Evolutionary conservation across 768 basidiomycete genomes (phyloP), one percentile per base, ranked within the genome.

Genomic region (Podaxis rugospora): DNA sequence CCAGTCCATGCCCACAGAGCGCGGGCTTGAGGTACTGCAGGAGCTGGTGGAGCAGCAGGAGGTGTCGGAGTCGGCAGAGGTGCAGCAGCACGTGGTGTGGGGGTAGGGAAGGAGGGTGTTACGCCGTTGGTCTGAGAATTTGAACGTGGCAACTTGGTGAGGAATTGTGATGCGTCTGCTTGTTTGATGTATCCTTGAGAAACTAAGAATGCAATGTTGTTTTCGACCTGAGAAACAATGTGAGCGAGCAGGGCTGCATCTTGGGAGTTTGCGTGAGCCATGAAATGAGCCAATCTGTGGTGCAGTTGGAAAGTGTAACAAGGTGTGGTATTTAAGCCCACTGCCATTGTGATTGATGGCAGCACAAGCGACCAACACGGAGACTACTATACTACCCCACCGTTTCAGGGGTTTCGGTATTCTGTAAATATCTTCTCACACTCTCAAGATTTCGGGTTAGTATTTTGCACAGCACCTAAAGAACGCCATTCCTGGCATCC

Each of bases 1-100:
- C 83, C 83, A 55, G 82, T 72, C 65, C 91, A 91, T 1, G 75
- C 71, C 89, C 89, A 90, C 0, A 86, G 57, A 0, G 87, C 89
- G 46, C 78, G 77, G 5, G 83, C 87, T 63, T 79, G 73, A 6
- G 70, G 65, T 16, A 62, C 50, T 59, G 64, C 36, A 54, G 63
- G 55, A 25, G 61, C 63, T 18, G 70, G 64, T 9, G 63, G 47
- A 27, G 68, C 62, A 10, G 56, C 57, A 16, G 60, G 63, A 37
- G 47, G 47, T 25, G 47, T 27, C 7, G 25, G 47, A 9, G 25
- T 21, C 11, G 42, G 42, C 42, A 18, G 64, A 54, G 32, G 61
- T 63, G 51, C 39, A 37, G 36, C 28, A 21, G 16, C 28, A 23
- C 36, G 56, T 18, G 57, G 49, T 27, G 56, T 57, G 5, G 59